Base-by-base conservation (phyloP, 345 rosid genomes). In the Hibiscus trionum region DNA sequence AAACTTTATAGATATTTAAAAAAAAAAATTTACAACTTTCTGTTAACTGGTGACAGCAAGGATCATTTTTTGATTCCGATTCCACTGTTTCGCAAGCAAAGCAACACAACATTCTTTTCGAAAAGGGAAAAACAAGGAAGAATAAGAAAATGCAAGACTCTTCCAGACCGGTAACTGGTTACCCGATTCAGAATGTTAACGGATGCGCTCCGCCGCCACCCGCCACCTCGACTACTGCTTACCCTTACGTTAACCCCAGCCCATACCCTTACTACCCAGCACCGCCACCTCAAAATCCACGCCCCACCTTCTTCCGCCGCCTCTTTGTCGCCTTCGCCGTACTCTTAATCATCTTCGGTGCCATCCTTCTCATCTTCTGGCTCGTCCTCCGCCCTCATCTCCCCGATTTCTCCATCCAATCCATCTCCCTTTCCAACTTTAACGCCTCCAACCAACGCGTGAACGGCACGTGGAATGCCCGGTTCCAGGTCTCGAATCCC, bases 181-280 rank as follows among this genome's bases (percentile, higher is more conserved):
- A 47, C 52, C 52, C 52, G n/a, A 4, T 47, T 47, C 86, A 81
- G 21, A 74, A 69, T 77, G 49, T 70, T 2, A 88, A 86, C 81
- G 86, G 89, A 55, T 80, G 80, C 76, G 82, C 81, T 61, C 64
- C 73, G 12, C 73, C 64, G 8, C 52, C 62, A 16, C 26, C 72
- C 14, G 73, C 37, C 17, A 16, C 80, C 70, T 9, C 72, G 70
- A 55, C 56, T 26, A 53, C 82, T 70, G 75, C 84, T 75, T 80
- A 82, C 82, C 84, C 86, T 4, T 89, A 87, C 82, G 82, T 84
- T 7, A 83, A 72, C 79, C 82, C 69, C 60, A 61, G 61, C 27
- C 56, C 16, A 1, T 65, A 71, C 29, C 79, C 77, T 42, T 82
- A 78, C 75, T 79, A 83, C 76, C 58, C 69, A 52, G 26, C 55